Conservation (phyloP, 208 protist genomes). For the Crithidia brevicula region DNA sequence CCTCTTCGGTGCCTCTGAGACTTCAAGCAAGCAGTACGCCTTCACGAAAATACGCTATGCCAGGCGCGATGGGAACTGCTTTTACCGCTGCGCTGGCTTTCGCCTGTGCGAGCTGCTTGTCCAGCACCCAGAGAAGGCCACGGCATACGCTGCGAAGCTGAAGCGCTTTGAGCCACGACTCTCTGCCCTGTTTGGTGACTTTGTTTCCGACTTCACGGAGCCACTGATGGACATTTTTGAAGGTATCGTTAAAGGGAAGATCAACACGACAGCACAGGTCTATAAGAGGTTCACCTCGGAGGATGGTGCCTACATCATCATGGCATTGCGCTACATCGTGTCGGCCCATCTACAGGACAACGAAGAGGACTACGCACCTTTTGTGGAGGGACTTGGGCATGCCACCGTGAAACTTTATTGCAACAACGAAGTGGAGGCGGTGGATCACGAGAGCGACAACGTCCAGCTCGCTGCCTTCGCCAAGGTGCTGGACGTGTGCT, state of each 20-base stretch:
- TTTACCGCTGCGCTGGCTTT: conserved; percentile 81
- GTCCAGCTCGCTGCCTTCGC: conserved; percentile 82
- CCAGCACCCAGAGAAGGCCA: conserved; percentile 20
- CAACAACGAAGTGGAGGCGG: conserved; percentile 70
- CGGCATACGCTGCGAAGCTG: conserved; percentile 22
- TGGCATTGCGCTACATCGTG: conserved; percentile 75
- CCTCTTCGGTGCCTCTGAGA: conserved; percentile 30
- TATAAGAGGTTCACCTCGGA: conserved; percentile 36
- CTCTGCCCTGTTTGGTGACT: conserved; percentile 59
- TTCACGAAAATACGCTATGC: conserved; percentile 59
- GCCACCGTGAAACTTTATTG: conserved; percentile 68
- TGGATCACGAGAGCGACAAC: conserved; percentile 83
- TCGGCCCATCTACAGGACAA: conserved; percentile 73
- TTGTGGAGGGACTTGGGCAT: conserved; percentile 73
- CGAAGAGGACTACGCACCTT: conserved; percentile 70
- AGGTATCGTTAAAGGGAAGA: conserved; percentile 31
- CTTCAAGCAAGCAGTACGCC: conserved; percentile 20
- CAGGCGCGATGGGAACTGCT: conserved; percentile 88
- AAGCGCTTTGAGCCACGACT: conserved; percentile 30
- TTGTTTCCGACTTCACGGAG: conserved; percentile 80
- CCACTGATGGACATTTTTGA: conserved; percentile 39
- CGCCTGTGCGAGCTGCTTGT: conserved; percentile 51
- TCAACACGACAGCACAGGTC: conserved; percentile 25
- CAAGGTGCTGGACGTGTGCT: conserved; percentile 46
- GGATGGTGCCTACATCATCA: conserved; percentile 59